These are phyloP conservation scores for Aspergillus sp. DNA, from an alignment of 2,329 filamentous ascomycete genomes.

Conservation along the genomic window DNA sequence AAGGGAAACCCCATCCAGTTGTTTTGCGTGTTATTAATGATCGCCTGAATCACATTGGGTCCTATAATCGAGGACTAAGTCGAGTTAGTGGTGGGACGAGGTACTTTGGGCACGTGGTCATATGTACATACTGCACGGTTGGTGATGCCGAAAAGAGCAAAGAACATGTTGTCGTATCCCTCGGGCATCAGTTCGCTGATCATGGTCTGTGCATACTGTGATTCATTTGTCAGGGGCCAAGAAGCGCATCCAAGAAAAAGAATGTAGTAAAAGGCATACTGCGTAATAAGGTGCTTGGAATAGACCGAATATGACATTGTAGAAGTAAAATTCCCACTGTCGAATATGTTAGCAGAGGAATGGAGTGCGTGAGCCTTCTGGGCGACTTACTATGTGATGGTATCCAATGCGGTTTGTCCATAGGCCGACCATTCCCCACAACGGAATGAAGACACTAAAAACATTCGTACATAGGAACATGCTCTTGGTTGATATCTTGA, in stretches of 20 bases:
- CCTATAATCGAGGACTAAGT: conserved; percentile 38
- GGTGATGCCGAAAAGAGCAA: conserved; percentile 39
- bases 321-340: conserved; percentile 39
- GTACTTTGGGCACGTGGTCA: background rate
- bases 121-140: conserved; percentile 33
- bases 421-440: conserved; percentile 39
- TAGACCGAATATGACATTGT: conserved; percentile 37
- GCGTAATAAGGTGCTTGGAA: conserved; percentile 40
- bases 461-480: conserved; percentile 40
- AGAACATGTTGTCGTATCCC: conserved; percentile 42
- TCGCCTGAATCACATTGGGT: conserved; percentile 39
- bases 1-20: conserved; percentile 42
- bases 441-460: conserved; percentile 36
- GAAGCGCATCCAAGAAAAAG: background rate
- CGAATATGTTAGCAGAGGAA: conserved; percentile 2
- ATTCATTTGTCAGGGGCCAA: background rate
- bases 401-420: conserved; percentile 36
- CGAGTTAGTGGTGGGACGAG: no score
- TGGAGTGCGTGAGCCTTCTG: background rate
- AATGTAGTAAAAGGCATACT: conserved; percentile 12
- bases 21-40: conserved; percentile 37
- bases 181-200: conserved; percentile 38
- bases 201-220: conserved; percentile 38
- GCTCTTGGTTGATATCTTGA: conserved; percentile 34
- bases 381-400: conserved; percentile 25